Evolutionary conservation across 306 rosid species (phyloP).

Genomic region (Elaeagnus macrophylla): DNA sequence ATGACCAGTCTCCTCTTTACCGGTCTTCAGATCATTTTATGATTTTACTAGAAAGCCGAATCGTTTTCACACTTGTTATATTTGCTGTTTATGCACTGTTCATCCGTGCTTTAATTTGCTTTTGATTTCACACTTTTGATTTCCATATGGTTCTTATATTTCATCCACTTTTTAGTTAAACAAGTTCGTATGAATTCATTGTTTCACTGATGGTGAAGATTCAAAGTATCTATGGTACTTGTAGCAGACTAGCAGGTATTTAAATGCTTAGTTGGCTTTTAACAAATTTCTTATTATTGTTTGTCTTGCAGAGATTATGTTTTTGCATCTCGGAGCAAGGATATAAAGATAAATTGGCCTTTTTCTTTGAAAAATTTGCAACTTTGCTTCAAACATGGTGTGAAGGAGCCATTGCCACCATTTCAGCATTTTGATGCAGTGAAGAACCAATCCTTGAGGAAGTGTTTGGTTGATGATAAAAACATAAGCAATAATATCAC

Average conservation of each 20-base stretch:
- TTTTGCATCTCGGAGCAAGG: conserved; percentile 35
- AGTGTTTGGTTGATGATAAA: conserved; percentile 24
- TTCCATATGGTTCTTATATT: too few species aligned
- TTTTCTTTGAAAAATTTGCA: conserved; percentile 43
- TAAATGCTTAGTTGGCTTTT: not conserved
- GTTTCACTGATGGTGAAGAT: too few species aligned
- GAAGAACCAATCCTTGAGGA: conserved; percentile 19
- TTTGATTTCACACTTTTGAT: too few species aligned
- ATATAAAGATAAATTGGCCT: conserved; percentile 48
- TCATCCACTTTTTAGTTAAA: too few species aligned
- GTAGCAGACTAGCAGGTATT: too few species aligned
- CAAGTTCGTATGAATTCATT: too few species aligned
- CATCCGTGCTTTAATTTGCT: too few species aligned
- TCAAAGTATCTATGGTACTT: not conserved
- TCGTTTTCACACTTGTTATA: too few species aligned
- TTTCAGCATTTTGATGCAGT: conserved; percentile 33
- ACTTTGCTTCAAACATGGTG: conserved; percentile 48
- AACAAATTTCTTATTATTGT: not conserved
- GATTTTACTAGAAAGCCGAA: too few species aligned
- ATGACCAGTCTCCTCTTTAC: too few species aligned
- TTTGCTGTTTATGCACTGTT: too few species aligned
- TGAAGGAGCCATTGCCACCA: conserved; percentile 46
- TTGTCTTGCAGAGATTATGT: conserved; percentile 48
- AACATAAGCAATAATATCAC: conserved; percentile 8
- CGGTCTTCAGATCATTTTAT: too few species aligned